Conservation (phyloP, 176 grass and related monocot species). For the Eragrostis curvula region DNA sequence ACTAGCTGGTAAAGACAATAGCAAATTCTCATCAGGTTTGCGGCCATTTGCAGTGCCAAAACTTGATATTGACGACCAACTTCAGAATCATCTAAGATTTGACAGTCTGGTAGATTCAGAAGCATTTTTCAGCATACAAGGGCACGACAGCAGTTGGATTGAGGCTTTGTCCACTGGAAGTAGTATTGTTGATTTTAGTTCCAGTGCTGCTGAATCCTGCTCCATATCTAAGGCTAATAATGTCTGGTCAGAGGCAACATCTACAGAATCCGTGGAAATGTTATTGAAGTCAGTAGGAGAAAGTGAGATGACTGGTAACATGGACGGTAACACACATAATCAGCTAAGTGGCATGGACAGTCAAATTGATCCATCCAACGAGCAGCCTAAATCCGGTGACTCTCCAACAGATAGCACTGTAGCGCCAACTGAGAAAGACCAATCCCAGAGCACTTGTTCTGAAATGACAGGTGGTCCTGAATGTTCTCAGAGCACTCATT, state of each 20-base stretch:
- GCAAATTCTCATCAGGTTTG: conserved; percentile 74
- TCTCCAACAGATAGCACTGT: conserved; percentile 34
- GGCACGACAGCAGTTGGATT: conserved; percentile 77
- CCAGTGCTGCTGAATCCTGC: conserved; percentile 62
- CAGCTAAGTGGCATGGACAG: conserved; percentile 62
- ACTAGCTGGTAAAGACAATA: conserved; percentile 71
- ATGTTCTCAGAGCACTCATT: conserved; percentile 25
- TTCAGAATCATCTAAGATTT: conserved; percentile 77
- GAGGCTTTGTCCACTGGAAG: conserved; percentile 80
- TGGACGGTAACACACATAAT: conserved; percentile 45
- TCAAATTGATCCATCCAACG: conserved; percentile 47
- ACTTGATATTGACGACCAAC: conserved; percentile 89
- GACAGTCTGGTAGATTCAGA: conserved; percentile 79
- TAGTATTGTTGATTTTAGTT: conserved; percentile 65
- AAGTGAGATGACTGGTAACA: conserved; percentile 61
- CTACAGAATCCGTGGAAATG: conserved; percentile 88
- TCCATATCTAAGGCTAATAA: conserved; percentile 71
- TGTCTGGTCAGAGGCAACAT: conserved; percentile 93
- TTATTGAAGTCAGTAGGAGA: conserved; percentile 86
- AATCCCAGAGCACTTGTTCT: conserved; percentile 33
- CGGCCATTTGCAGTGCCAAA: conserved; percentile 77
- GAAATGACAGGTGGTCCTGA: conserved; percentile 31
- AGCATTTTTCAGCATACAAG: conserved; percentile 72
- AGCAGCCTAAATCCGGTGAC: conserved; percentile 20
- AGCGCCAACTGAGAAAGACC: conserved; percentile 31